Evolutionary conservation across 179 eudicot species (phyloP), one percentile per base, ranked within the genome.

Genomic region (Patellifolia procumbens): DNA sequence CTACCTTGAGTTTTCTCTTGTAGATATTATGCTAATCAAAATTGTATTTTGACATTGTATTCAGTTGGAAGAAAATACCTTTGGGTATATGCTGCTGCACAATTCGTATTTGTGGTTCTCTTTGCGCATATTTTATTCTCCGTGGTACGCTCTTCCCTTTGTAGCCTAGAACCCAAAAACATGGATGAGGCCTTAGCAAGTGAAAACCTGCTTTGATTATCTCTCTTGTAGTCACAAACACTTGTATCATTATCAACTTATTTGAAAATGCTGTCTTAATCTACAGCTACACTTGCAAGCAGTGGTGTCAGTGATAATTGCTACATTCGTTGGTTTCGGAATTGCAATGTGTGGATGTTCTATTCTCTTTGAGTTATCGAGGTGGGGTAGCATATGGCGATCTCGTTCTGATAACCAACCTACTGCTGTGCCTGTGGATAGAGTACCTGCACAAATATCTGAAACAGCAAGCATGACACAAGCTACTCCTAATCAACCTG

Each of bases 311-410:
- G 88, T 94, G 72, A 89, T 94, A 46, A 86, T 94, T 22, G 83
- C 98, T 15, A 87, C 97, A 61, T 92, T 92, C 58, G 89, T 86
- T 19, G 98, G 98, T 10, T 88, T 92, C 67, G 98, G 93, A 46
- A 72, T 83, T 15, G 84, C 93, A 20, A 89, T 92, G 94, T 85
- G 94, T 74, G 93, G 87, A 35, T 86, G 87, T 74, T 88, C 91
- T 34, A 69, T 91, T 39, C 62, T 91, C 11, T 85, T 78, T 7
- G 97, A 92, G 87, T 13, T 87, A 35, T 58, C 73, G 49, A 88
- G 90, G 78, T 87, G 90, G 88, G 81, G 87, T 79, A 83, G 81
- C 70, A 68, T 74, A 12, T 80, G 85, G 85, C 82, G 24, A 43
- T 81, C 78, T 34, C 82, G 62, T 43, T 42, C 79, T 32, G 72